Percentiles rank a stretch among this genome's conserved stretches.
phyloP scores from a whole-genome alignment of 495 filamentous ascomycete species.

The Mytilinidion resinicola region DNA sequence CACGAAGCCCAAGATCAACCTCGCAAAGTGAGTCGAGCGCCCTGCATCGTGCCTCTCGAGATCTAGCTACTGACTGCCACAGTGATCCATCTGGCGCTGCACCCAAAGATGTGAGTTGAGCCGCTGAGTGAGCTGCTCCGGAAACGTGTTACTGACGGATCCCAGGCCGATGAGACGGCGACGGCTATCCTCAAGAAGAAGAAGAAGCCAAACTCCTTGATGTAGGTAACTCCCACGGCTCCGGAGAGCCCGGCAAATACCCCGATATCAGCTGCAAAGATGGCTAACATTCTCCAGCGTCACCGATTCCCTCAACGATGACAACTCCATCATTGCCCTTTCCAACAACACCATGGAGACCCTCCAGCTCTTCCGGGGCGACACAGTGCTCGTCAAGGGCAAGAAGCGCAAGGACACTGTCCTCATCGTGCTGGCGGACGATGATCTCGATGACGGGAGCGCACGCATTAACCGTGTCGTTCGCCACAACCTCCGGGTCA shows the following conservation, averaged over 20 bases:
- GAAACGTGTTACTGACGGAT: conserved; percentile 17
- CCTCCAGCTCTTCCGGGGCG: conserved; percentile 93
- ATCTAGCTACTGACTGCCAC: conserved; percentile 34
- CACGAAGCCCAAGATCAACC: conserved; percentile 83
- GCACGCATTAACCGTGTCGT: conserved; percentile 97
- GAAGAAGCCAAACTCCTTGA: conserved; percentile 99
- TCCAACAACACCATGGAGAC: conserved; percentile 99
- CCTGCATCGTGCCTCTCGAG: conserved; percentile 2
- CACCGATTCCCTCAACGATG: conserved; percentile 96
- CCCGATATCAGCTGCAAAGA: background rate
- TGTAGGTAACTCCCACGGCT: conserved; percentile 49
- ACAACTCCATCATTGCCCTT: conserved; percentile 97
- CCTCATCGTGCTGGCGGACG: conserved; percentile 92
- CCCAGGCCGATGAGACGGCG: conserved; percentile 81
- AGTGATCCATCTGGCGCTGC: conserved; percentile 89
- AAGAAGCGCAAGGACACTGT: conserved; percentile 99
- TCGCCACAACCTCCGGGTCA: conserved; percentile 94
- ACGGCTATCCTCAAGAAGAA: conserved; percentile 99
- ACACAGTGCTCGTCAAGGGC: conserved; percentile 95
- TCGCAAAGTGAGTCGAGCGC: conserved; percentile 59
- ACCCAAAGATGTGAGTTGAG: conserved; percentile 65
- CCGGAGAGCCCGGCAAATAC: no score
- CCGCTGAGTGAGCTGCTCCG: conserved; percentile 13
- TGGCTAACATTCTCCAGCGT: conserved; percentile 55
- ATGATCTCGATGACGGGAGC: conserved; percentile 94